A percentile compares a stretch with the other conserved stretches of the same genome.
phyloP scores from a whole-genome alignment of 2,329 filamentous ascomycete species.

The Botrytis tulipae region DNA sequence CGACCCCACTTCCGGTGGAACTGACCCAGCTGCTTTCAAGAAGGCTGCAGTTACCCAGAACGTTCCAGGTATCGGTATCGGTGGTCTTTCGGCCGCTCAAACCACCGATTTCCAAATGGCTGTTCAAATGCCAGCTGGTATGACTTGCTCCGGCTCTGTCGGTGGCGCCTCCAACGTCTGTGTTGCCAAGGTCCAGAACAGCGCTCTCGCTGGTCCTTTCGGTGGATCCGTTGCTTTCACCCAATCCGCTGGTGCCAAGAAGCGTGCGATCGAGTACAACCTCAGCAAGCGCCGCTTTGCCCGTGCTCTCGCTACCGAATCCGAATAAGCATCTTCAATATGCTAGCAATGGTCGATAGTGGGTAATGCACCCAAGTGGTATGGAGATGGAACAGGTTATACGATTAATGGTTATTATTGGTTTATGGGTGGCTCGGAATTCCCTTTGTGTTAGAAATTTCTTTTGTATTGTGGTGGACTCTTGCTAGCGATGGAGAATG shows the following conservation, averaged over 20 bases:
- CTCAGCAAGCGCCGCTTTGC: slow-evolving; percentile 40
- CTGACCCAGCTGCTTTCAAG: slow-evolving; percentile 59
- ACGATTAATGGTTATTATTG: slow-evolving; percentile 14
- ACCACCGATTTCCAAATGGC: slow-evolving; percentile 64
- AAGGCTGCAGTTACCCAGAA: slow-evolving; percentile 57
- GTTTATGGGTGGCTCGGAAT: background rate
- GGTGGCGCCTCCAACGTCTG: slow-evolving; percentile 62
- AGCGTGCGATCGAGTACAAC: slow-evolving; percentile 59
- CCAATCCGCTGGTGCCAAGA: slow-evolving; percentile 55
- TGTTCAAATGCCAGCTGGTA: slow-evolving; percentile 64
- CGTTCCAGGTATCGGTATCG: slow-evolving; percentile 51
- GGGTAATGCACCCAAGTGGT: background rate
- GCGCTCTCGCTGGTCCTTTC: slow-evolving; percentile 61
- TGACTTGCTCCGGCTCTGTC: slow-evolving; percentile 61
- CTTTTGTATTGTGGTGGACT: background rate
- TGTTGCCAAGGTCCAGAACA: slow-evolving; percentile 62
- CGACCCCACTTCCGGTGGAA: slow-evolving; percentile 62
- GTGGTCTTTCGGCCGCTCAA: slow-evolving; percentile 56
- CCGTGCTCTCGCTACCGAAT: slow-evolving; percentile 28
- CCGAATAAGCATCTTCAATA: slow-evolving; percentile 26
- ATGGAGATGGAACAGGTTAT: background rate
- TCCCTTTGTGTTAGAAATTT: slow-evolving; percentile 13
- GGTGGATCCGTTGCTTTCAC: slow-evolving; percentile 66
- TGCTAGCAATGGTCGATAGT: background rate
- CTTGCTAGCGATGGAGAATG: background rate